Evolutionary conservation across 352 stramenopile species (phyloP).

Genomic region (Pythium biforme): DNA sequence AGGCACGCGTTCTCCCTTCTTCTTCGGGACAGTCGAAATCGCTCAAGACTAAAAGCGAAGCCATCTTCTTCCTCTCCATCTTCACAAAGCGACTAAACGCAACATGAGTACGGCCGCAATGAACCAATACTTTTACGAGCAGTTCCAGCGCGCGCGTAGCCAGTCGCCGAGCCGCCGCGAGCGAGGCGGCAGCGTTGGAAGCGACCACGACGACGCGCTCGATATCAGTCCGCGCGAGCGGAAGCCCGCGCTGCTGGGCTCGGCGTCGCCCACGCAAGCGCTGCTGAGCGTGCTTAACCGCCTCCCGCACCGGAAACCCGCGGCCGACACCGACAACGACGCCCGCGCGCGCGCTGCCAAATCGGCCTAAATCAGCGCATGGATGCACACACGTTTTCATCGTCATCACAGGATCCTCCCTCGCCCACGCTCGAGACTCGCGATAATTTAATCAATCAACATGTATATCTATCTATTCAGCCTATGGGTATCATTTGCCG

Average conservation of each 20-base stretch:
- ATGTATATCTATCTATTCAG: conserved; percentile 11
- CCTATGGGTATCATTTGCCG: no score
- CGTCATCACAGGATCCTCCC: neutral
- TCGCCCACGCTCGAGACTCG: neutral
- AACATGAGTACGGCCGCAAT: conserved; percentile 28
- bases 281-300: conserved; percentile 20
- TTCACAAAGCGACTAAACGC: neutral
- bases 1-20: neutral
- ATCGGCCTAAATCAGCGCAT: neutral
- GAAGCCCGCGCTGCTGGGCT: neutral
- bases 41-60: conserved; percentile 1
- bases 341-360: neutral
- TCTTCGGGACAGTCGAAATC: neutral
- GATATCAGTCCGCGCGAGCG: conserved; percentile 1
- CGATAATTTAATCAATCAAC: conserved; percentile 7
- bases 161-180: conserved; percentile 17
- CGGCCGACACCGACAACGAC: conserved; percentile 1
- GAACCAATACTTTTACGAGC: conserved; percentile 29
- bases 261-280: conserved; percentile 13
- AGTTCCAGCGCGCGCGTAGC: conserved; percentile 26
- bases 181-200: conserved; percentile 13
- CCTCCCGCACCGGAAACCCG: conserved; percentile 13
- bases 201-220: conserved; percentile 12
- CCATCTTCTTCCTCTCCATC: neutral
- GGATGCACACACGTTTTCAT: neutral